Evolutionary conservation across 2,329 filamentous ascomycete genomes (phyloP).

Genomic region (Eurotiales sp.): DNA sequence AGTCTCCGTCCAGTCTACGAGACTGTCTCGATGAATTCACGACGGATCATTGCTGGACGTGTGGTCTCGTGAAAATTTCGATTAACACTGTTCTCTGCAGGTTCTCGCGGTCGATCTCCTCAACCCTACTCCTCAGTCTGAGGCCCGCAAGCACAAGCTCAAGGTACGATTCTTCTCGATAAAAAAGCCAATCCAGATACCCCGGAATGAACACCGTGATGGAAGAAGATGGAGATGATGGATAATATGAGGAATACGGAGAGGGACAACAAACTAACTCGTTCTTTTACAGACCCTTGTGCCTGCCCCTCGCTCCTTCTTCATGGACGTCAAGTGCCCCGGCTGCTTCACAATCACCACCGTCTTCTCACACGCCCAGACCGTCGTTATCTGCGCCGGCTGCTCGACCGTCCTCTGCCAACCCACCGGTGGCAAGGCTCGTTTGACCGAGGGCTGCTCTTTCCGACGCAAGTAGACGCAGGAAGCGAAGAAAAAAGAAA

Average conservation of each 20-base stretch:
- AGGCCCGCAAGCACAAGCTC: slow-evolving; percentile 99
- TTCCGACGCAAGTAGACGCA: slow-evolving; percentile 94
- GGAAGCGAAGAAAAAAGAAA: background rate
- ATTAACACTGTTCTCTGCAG: slow-evolving; percentile 47
- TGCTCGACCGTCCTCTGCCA: slow-evolving; percentile 99
- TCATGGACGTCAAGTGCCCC: slow-evolving; percentile 99
- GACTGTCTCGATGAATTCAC: background rate
- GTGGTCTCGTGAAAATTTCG: slow-evolving; percentile 8
- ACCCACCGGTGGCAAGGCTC: slow-evolving; percentile 97
- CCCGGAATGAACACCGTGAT: too few species aligned
- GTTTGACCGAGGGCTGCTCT: slow-evolving; percentile 99
- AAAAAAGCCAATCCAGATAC: too few species aligned
- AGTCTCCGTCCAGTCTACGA: too few species aligned
- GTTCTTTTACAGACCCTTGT: slow-evolving; percentile 68
- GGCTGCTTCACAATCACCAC: slow-evolving; percentile 99
- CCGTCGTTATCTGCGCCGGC: slow-evolving; percentile 98
- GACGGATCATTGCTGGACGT: background rate
- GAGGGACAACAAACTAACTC: background rate
- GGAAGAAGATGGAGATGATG: background rate
- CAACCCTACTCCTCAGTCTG: slow-evolving; percentile 95
- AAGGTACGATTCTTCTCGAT: too few species aligned
- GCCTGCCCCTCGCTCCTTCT: slow-evolving; percentile 96
- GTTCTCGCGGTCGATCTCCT: slow-evolving; percentile 99
- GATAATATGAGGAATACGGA: background rate
- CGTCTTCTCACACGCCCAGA: slow-evolving; percentile 99